Evolutionary conservation across 2,329 filamentous ascomycete genomes (phyloP).

Genomic region (Aspergillus luchuensis): DNA sequence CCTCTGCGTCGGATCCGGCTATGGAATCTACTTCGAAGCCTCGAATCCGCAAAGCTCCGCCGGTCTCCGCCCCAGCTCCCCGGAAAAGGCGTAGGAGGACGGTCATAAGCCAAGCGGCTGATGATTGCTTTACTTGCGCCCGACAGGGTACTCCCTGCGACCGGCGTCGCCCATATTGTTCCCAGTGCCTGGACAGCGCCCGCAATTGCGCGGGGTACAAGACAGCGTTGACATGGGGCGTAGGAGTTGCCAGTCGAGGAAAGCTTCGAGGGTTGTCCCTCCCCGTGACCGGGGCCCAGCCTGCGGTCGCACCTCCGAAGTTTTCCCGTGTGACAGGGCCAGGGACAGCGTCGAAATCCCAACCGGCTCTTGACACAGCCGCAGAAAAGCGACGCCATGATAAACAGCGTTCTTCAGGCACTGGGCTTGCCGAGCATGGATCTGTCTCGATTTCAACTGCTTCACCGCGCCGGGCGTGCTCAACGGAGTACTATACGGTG

Average conservation of each 20-base stretch:
- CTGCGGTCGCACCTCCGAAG: constrained; percentile 29
- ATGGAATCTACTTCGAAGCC: constrained; percentile 27
- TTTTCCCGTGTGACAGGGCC: constrained; percentile 7
- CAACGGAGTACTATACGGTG: background rate
- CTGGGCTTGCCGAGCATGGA: background rate
- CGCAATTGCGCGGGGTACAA: constrained; percentile 96
- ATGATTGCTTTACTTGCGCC: constrained; percentile 93
- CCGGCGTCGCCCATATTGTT: constrained; percentile 88
- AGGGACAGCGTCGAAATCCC: background rate
- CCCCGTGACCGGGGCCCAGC: constrained; percentile 56
- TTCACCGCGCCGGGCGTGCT: background rate
- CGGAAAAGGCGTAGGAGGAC: constrained; percentile 81
- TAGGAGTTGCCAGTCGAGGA: constrained; percentile 91
- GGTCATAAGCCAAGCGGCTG: constrained; percentile 81
- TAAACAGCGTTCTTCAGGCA: background rate
- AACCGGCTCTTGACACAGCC: background rate
- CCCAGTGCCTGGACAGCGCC: constrained; percentile 86
- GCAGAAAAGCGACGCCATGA: background rate
- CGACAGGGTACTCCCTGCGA: constrained; percentile 86
- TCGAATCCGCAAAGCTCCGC: constrained; percentile 29
- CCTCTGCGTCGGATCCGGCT: constrained; percentile 1
- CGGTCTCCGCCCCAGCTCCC: constrained; percentile 33
- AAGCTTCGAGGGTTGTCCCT: constrained; percentile 89
- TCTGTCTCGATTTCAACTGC: background rate
- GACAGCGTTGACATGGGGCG: constrained; percentile 94